Conservation (phyloP, 208 protist genomes). For the Crithidia expoeki region DNA sequence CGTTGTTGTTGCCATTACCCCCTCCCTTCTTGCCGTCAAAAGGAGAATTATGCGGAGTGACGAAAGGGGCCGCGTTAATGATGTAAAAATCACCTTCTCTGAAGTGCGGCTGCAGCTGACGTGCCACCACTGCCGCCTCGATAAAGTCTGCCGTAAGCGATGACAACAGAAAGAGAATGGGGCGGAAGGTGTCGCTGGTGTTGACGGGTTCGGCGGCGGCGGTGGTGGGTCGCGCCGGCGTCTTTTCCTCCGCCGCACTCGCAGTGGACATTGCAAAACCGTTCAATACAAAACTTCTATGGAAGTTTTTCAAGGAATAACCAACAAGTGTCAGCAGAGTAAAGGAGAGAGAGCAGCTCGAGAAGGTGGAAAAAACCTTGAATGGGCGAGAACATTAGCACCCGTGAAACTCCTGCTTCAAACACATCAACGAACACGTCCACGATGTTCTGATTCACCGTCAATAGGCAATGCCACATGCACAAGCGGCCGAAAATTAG, state of each 20-base stretch:
- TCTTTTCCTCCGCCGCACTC: background rate
- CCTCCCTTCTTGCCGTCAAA: constrained; percentile 16
- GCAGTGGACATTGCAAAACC: background rate
- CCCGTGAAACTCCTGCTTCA: too few relatives aligned
- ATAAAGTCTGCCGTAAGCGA: constrained; percentile 27
- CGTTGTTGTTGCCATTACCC: constrained; percentile 1
- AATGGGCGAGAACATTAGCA: too few relatives aligned
- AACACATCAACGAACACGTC: too few relatives aligned
- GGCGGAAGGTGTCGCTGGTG: constrained; percentile 8
- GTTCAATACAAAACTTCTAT: too few relatives aligned
- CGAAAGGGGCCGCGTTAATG: constrained; percentile 10
- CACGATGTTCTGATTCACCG: too few relatives aligned
- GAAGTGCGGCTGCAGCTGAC: constrained; percentile 31
- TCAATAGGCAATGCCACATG: too few relatives aligned
- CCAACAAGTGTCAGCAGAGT: background rate
- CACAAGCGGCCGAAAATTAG: too few relatives aligned
- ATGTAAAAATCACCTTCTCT: constrained; percentile 20
- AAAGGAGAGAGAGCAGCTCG: too few relatives aligned
- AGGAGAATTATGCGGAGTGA: constrained; percentile 15
- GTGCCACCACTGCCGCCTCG: constrained; percentile 22
- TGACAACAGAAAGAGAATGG: constrained; percentile 26
- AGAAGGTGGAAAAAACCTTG: too few relatives aligned
- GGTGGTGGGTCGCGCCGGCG: background rate
- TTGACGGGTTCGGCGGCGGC: background rate
- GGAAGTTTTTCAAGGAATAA: too few relatives aligned